These are phyloP conservation scores for Citrus glauca DNA, from an alignment of 345 rosid species.

Conservation along the genomic window DNA sequence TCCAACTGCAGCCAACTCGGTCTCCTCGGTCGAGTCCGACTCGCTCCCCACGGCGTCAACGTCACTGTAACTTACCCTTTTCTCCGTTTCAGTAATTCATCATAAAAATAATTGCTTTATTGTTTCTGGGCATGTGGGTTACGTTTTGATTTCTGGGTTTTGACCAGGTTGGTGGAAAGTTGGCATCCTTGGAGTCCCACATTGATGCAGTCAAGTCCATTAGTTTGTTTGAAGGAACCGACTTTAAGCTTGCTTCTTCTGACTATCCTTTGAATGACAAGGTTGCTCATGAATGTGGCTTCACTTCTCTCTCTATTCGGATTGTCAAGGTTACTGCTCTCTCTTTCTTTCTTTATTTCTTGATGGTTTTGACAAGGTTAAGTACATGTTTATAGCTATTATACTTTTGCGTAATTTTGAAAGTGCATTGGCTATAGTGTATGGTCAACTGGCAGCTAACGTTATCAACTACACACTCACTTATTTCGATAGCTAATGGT, in stretches of 20 bases:
- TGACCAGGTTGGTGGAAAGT: constrained; percentile 74
- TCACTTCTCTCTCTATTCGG: constrained; percentile 83
- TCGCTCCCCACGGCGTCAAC: constrained; percentile 80
- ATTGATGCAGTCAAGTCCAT: constrained; percentile 45
- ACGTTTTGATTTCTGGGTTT: not conserved
- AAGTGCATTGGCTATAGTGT: not conserved
- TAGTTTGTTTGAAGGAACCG: constrained; percentile 72
- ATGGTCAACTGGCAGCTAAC: too few relatives aligned
- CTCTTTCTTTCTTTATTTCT: not conserved
- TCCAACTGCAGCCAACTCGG: constrained; percentile 67
- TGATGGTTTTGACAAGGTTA: not conserved
- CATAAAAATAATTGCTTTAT: not conserved
- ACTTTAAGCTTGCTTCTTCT: constrained; percentile 88
- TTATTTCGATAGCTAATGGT: too few relatives aligned
- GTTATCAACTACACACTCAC: too few relatives aligned
- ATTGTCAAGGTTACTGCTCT: constrained; percentile 54
- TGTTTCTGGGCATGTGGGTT: not conserved
- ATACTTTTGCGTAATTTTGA: not conserved
- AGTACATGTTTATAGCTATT: not conserved
- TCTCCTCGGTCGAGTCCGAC: constrained; percentile 84
- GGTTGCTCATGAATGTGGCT: constrained; percentile 84
- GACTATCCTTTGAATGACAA: constrained; percentile 55
- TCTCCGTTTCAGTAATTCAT: not conserved
- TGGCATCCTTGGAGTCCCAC: constrained; percentile 60
- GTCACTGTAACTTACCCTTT: constrained; percentile 57